Evolutionary conservation across 768 basidiomycete species (phyloP).

Genomic region (Myochromella boudieri): DNA sequence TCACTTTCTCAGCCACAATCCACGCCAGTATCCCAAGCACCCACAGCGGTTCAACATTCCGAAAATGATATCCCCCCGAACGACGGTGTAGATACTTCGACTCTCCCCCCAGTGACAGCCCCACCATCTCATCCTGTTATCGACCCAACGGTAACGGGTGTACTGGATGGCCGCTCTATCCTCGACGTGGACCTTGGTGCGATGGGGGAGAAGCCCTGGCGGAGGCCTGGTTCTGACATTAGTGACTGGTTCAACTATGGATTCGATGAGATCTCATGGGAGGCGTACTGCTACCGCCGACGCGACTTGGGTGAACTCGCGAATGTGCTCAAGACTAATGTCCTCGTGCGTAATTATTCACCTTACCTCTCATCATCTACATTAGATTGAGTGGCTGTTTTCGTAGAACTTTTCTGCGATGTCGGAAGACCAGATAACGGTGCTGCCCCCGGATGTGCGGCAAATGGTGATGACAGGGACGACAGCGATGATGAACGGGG

Average conservation of each 20-base stretch:
- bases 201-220: constrained; percentile 85
- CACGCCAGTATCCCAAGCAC: constrained; percentile 11
- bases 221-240: constrained; percentile 87
- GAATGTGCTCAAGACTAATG: constrained; percentile 77
- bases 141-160: constrained; percentile 65
- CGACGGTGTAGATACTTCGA: constrained; percentile 61
- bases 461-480: constrained; percentile 88
- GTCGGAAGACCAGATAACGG: constrained; percentile 77
- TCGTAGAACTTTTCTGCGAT: constrained; percentile 76
- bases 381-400: constrained; percentile 11
- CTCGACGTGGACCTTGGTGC: constrained; percentile 80
- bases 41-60: constrained; percentile 9
- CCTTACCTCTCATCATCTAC: not conserved
- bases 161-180: constrained; percentile 74
- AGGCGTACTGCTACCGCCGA: constrained; percentile 84
- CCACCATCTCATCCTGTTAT: constrained; percentile 81
- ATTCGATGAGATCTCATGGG: constrained; percentile 96
- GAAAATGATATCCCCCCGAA: constrained; percentile 25
- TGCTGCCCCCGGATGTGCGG: constrained; percentile 77
- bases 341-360: constrained; percentile 59
- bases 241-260: constrained; percentile 99
- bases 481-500: constrained; percentile 72
- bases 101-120: constrained; percentile 64
- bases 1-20: constrained; percentile 19
- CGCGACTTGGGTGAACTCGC: constrained; percentile 80